These are phyloP conservation scores for Rachicladosporium sp. DNA, from an alignment of 2,329 filamentous ascomycete genomes.

Conservation along the genomic window DNA sequence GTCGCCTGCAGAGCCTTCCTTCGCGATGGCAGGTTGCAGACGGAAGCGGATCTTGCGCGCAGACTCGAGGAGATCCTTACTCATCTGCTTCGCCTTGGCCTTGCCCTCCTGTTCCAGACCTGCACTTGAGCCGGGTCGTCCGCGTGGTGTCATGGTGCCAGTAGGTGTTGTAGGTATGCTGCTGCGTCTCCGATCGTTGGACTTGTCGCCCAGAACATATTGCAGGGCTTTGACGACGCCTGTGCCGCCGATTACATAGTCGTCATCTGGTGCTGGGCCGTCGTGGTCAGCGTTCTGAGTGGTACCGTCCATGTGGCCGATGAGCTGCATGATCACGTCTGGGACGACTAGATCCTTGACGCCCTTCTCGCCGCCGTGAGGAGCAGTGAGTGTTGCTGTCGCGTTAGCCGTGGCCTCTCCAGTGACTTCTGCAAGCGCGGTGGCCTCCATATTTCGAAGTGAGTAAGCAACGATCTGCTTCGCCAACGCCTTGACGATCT, in stretches of 20 bases:
- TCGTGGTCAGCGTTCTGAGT: conserved; percentile 45
- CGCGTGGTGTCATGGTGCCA: conserved; percentile 33
- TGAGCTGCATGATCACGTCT: conserved; percentile 74
- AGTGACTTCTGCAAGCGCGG: conserved; percentile 53
- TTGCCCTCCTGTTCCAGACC: conserved; percentile 20
- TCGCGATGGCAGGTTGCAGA: conserved; percentile 70
- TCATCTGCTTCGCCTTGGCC: conserved; percentile 78
- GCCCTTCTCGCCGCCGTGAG: conserved; percentile 34
- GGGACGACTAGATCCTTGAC: conserved; percentile 54
- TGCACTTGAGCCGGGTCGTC: conserved; percentile 15
- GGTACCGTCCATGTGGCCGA: conserved; percentile 53
- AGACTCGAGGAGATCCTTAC: conserved; percentile 73
- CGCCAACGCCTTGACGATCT: conserved; percentile 81
- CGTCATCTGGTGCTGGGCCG: conserved; percentile 67
- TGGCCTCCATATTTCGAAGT: conserved; percentile 75
- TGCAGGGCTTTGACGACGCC: conserved; percentile 89
- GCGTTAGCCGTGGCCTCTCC: conserved; percentile 28
- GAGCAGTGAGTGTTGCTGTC: conserved; percentile 29
- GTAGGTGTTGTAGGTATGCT: conserved; percentile 26
- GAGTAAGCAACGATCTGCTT: conserved; percentile 94
- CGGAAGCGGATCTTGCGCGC: conserved; percentile 78
- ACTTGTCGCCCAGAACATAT: conserved; percentile 76
- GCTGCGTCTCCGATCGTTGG: conserved; percentile 29
- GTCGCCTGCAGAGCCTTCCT: conserved; percentile 58
- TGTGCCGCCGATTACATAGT: conserved; percentile 91